Base-by-base conservation (phyloP, 257 asterid species). In the Solanum rostratum region DNA sequence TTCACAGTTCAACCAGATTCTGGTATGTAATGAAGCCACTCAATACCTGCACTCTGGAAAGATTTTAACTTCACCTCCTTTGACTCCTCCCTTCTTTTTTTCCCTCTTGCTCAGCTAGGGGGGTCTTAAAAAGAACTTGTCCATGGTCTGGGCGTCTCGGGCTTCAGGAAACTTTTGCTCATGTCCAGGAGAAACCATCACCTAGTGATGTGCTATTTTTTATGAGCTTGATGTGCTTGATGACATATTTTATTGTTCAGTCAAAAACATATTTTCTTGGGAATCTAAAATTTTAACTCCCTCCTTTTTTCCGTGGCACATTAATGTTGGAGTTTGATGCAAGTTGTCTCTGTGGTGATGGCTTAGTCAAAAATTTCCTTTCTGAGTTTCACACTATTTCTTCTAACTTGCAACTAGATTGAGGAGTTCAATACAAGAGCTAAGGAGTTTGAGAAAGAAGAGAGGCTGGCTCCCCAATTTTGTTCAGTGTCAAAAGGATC, bases 351-450 rank as follows among this genome's bases (percentile, higher is more conserved):
- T 18, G 46, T 66, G 16, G 57, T 73, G 57, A 73, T 73, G 80
- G 80, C 55, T 16, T 20, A 73, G 39, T 33, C 37, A 43, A 45
- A 71, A 73, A 20, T 0, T 73, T 73, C 30, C 13, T 43, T 45
- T 43, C 57, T 6, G n/a, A n/a, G 80, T 73, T n/a, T 73, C 2
- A n/a, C 13, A 73, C 37, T 22, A 43, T 0, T 73, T n/a, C 80
- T 43, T 73, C 37, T 59, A 33, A 74, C 41, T 69, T 86, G 33
- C 84, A 83, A 29, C 59, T 85, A 95, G 97, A 92, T 95, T 85
- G 98, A 94, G 80, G 98, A 93, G 91, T 92, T 95, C 88, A 90
- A 90, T 80, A 70, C 22, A 78, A 92, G 90, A 85, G 96, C 97
- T 6, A 86, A 87, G 84, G 97, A 93, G 89, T 86, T 88, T 83